Evolutionary conservation across 192 early-diverging fungal species (phyloP), one percentile per base, ranked within the genome.

Genomic region (Coemansia sp.): DNA sequence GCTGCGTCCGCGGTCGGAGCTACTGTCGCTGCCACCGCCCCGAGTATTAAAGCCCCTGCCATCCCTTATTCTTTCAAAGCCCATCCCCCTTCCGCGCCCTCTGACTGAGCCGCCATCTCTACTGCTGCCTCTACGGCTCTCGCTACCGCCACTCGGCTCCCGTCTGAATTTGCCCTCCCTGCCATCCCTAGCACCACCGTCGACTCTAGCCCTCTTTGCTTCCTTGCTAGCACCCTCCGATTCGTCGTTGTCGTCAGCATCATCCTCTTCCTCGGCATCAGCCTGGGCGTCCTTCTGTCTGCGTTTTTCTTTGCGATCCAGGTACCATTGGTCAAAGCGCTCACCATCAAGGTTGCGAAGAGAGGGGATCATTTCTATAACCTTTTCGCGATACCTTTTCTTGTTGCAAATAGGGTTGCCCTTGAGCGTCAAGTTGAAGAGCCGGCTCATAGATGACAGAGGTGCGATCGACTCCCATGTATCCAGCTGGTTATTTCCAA

Each of bases 401-500:
- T 53, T 29, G 19, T 28, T 41, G 45, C 58, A 61, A 11, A 61
- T 34, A 5, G 58, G 58, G 37, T 61, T 61, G 11, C 58, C 58
- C 43, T 53, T 52, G 9, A 61, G 58, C 43, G 52, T 61, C 10
- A 61, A 38, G 38, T 61, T 61, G 27, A 48, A 22, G 20, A 61
- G 43, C 9, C 19, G 20, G 3, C 25, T 14, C 26, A 61, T 17
- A n/a, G 42, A 48, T 19, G 33, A 24, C 2, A 70, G 54, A 0
- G 50, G 19, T 17, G 54, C 26, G 25, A 55, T 50, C 40, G 72
- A 80, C 64, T 39, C 63, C 80, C 82, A 87, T 9, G 78, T 70
- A 19, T 65, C 45, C 20, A 92, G 53, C 32, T 78, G 39, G 53
- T 92, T 92, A 45, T 79, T 78, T 10, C 87, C 88, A 9, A 92